A percentile compares a stretch with the other conserved stretches of the same genome.
These are phyloP conservation scores for Neocucurbitaria cava DNA, from an alignment of 2,329 filamentous ascomycete genomes.

Conservation along the genomic window DNA sequence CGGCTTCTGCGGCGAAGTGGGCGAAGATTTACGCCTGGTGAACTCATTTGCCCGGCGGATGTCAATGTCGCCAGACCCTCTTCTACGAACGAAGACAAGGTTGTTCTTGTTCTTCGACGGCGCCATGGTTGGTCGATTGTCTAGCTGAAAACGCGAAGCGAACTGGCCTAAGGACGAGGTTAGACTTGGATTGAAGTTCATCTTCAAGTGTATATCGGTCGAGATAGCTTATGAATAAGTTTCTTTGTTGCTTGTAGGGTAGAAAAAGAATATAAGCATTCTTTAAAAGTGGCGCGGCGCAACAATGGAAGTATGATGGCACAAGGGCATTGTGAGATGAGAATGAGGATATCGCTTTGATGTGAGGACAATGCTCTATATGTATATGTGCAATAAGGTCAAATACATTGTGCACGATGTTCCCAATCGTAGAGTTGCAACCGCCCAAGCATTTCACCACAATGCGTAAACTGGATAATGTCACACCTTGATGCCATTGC, in stretches of 20 bases:
- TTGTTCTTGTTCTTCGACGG: background rate
- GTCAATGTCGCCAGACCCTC: slow-evolving; percentile 8
- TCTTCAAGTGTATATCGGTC: background rate
- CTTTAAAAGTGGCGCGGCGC: background rate
- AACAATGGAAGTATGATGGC: background rate
- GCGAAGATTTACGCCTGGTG: background rate
- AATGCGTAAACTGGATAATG: no score
- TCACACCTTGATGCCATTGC: no score
- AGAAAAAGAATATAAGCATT: background rate
- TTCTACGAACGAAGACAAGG: slow-evolving; percentile 11
- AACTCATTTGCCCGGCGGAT: slow-evolving; percentile 7
- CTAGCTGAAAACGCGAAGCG: background rate
- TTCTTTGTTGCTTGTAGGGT: background rate
- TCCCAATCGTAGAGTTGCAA: background rate
- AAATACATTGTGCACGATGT: background rate
- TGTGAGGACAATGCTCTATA: no score
- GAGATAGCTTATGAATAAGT: background rate
- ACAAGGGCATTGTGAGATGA: background rate
- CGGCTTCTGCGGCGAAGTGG: background rate
- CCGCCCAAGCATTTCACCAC: background rate
- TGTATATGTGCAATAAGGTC: background rate
- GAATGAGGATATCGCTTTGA: background rate
- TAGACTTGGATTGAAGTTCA: background rate
- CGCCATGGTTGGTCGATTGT: background rate
- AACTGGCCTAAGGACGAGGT: background rate